Conservation (phyloP, 78 protist species). For the Speleostelium caveatum region DNA sequence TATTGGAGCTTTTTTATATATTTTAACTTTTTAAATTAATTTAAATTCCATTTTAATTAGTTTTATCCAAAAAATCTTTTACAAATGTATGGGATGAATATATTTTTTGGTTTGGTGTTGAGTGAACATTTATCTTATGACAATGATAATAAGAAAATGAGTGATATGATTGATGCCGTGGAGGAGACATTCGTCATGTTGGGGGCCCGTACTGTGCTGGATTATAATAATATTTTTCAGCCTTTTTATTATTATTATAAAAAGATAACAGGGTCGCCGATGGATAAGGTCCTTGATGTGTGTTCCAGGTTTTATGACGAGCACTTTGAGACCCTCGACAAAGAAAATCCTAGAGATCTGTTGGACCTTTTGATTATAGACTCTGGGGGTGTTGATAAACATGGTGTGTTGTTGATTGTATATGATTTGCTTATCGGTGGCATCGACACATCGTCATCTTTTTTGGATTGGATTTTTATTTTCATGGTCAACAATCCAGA, state of each 20-base stretch:
- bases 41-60: background rate
- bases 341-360: slow-evolving; percentile 11
- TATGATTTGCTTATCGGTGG: background rate
- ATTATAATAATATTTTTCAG: background rate
- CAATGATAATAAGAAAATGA: too few relatives aligned
- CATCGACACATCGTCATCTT: slow-evolving; percentile 15
- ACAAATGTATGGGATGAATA: slow-evolving; percentile 6
- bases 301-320: background rate
- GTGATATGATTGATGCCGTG: background rate
- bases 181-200: background rate
- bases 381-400: background rate
- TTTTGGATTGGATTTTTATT: slow-evolving; percentile 33
- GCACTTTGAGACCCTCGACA: slow-evolving; percentile 7
- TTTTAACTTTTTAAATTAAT: too few relatives aligned
- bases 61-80: background rate
- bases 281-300: background rate
- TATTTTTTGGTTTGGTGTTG: background rate
- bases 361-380: slow-evolving; percentile 31
- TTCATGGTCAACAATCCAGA: slow-evolving; percentile 46
- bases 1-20: too few relatives aligned
- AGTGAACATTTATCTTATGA: too few relatives aligned
- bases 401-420: background rate
- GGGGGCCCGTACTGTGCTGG: background rate
- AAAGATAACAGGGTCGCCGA: background rate
- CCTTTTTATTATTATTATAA: background rate